Base-by-base conservation (phyloP, 176 grass and related monocot genomes). In the Musa beccarii region DNA sequence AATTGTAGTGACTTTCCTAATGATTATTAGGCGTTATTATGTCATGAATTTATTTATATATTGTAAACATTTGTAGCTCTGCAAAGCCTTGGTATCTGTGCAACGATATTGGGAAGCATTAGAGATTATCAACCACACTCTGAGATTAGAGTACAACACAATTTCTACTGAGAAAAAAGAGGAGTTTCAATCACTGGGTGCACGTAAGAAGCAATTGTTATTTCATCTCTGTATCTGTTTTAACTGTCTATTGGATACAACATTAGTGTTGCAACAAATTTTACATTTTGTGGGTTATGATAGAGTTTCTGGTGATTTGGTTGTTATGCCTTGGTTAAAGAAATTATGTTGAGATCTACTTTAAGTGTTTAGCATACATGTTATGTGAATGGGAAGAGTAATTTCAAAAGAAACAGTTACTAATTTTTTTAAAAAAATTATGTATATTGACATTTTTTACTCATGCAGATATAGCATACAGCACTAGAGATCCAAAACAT, bases 391-490 rank as follows among this genome's bases (percentile, higher is more conserved):
- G 34, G 34, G 6, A 43, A 43, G 34, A 43, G 34, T 43, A 43
- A 6, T 43, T 43, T 43, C 0, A 43, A 43, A 43, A 43, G 22
- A 43, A 43, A 43, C 34, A 43, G 34, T 43, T 43, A 43, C 34
- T 43, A 43, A 43, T 6, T 43, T 43, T 6, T 43, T 43, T 0
- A 0, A 43, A 43, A 43, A 43, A 43, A 43, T 43, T 43, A 43
- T 63, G 10, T 65, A 14, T 55, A 52, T 77, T 51, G 34, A 43
- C 34, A 22, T 19, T 50, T 56, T 54, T 57, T 17, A 66, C 28
- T 59, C 11, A 10, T 86, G 26, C 87, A 95, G 90, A 98, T 84
- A 98, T 98, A 84, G 86, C 95, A 43, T 93, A 93, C 79, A 90
- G 78, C 70, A 87, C 88, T 52, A 87, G 79, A 78, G 90, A 98